Conservation (phyloP, 2,329 filamentous ascomycete species). For the Dactylellina haptotyla region DNA sequence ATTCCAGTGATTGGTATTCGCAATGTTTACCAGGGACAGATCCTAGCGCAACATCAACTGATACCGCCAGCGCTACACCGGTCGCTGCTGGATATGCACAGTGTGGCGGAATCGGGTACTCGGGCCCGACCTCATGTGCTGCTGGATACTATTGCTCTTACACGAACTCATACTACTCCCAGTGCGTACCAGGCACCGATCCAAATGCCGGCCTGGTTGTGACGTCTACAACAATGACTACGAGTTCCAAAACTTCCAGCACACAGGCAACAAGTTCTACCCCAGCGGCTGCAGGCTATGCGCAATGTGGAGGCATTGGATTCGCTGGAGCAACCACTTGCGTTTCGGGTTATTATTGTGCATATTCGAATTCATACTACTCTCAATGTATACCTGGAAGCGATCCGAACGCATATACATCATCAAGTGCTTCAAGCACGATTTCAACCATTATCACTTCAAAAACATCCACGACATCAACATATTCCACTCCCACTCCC, state of each 20-base stretch:
- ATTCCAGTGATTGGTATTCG: constrained; percentile 21
- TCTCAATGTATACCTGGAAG: constrained; percentile 29
- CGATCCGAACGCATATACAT: neutral
- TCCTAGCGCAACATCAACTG: constrained; percentile 4
- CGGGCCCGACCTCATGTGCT: constrained; percentile 54
- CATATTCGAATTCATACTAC: constrained; percentile 16
- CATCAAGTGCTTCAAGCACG: neutral
- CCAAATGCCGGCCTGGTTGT: constrained; percentile 3
- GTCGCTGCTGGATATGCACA: constrained; percentile 40
- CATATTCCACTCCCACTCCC: neutral
- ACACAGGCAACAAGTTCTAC: neutral
- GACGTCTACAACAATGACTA: neutral
- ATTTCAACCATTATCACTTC: neutral
- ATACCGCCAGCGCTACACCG: neutral
- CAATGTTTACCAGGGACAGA: constrained; percentile 17
- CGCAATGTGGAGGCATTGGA: constrained; percentile 19
- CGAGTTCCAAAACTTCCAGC: neutral
- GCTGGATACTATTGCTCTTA: constrained; percentile 52
- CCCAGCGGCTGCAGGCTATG: constrained; percentile 15
- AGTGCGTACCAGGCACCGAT: constrained; percentile 31
- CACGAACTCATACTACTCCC: constrained; percentile 55
- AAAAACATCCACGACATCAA: neutral
- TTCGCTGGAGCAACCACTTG: constrained; percentile 13
- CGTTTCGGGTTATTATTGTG: constrained; percentile 14
- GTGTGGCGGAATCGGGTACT: constrained; percentile 58